These are phyloP conservation scores for Parmelia sp. DNA, from an alignment of 495 filamentous ascomycete genomes.

Conservation along the genomic window DNA sequence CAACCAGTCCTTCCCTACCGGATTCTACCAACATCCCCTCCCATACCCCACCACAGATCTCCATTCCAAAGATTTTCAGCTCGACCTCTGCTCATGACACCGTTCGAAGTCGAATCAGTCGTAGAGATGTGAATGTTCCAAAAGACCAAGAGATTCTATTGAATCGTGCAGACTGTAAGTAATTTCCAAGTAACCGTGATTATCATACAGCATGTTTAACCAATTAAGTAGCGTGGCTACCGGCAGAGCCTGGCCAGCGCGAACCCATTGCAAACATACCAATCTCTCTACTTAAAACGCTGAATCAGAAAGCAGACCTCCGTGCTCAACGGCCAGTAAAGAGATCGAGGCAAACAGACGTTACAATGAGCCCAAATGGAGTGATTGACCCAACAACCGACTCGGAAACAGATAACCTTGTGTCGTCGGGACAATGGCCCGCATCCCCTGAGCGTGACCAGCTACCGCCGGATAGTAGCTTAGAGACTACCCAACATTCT, in stretches of 20 bases:
- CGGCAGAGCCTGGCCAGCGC: constrained; percentile 24
- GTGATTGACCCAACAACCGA: background rate
- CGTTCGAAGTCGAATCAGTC: constrained; percentile 31
- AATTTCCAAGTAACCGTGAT: constrained; percentile 38
- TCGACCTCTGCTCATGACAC: background rate
- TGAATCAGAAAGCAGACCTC: constrained; percentile 22
- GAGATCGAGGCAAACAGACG: background rate
- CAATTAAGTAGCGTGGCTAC: constrained; percentile 26
- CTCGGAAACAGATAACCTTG: constrained; percentile 13
- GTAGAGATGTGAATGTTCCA: constrained; percentile 48
- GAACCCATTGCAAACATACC: constrained; percentile 29
- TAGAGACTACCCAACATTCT: constrained; percentile 4
- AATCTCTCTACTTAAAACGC: constrained; percentile 22
- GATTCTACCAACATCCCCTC: background rate
- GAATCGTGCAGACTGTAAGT: constrained; percentile 40
- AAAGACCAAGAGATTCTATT: constrained; percentile 56
- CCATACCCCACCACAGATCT: background rate
- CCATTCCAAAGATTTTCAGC: background rate
- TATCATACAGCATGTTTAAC: constrained; percentile 3
- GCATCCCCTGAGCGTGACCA: constrained; percentile 17
- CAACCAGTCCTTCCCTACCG: background rate
- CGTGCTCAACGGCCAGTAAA: background rate
- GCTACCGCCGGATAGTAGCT: constrained; percentile 27
- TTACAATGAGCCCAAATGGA: background rate
- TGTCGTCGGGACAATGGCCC: constrained; percentile 14